These are phyloP conservation scores for Apophysomyces sp. DNA, from an alignment of 371 early-diverging fungal species.

Conservation along the genomic window DNA sequence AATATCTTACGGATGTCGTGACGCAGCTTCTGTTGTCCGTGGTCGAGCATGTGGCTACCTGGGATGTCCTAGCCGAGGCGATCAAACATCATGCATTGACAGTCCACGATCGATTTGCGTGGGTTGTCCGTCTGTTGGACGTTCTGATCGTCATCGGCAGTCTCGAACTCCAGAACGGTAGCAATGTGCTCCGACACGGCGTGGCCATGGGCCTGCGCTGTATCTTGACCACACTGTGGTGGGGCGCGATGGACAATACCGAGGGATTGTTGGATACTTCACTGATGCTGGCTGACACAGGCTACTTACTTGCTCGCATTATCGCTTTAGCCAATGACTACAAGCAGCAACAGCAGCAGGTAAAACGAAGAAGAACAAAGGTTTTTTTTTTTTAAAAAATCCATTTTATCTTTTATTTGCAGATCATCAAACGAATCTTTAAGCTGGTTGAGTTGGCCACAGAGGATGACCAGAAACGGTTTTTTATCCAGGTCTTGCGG, in stretches of 20 bases:
- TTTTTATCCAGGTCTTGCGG: conserved; percentile 1
- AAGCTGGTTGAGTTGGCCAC: conserved; percentile 9
- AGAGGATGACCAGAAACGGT: not conserved
- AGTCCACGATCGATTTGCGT: conserved; percentile 22
- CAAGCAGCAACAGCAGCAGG: conserved; percentile 32
- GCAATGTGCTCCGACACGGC: not conserved
- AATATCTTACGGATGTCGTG: conserved; percentile 11
- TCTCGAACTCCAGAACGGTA: not conserved
- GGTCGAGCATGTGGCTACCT: conserved; percentile 19
- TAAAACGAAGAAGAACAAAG: conserved; percentile 6
- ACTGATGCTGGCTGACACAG: conserved; percentile 11
- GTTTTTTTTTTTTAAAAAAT: not conserved
- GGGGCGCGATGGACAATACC: not conserved
- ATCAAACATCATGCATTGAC: conserved; percentile 9
- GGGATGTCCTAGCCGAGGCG: conserved; percentile 18
- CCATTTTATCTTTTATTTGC: not conserved
- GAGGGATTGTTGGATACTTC: not conserved
- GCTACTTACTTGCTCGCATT: conserved; percentile 14
- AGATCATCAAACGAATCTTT: conserved; percentile 32
- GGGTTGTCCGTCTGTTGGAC: conserved; percentile 55
- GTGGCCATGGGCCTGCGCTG: conserved; percentile 6
- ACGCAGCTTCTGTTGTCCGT: conserved; percentile 26
- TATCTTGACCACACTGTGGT: conserved; percentile 7
- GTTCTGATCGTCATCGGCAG: conserved; percentile 46
- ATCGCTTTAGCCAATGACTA: conserved; percentile 1